Evolutionary conservation across 768 basidiomycete species (phyloP).

Genomic region (Boletus rubropictus): DNA sequence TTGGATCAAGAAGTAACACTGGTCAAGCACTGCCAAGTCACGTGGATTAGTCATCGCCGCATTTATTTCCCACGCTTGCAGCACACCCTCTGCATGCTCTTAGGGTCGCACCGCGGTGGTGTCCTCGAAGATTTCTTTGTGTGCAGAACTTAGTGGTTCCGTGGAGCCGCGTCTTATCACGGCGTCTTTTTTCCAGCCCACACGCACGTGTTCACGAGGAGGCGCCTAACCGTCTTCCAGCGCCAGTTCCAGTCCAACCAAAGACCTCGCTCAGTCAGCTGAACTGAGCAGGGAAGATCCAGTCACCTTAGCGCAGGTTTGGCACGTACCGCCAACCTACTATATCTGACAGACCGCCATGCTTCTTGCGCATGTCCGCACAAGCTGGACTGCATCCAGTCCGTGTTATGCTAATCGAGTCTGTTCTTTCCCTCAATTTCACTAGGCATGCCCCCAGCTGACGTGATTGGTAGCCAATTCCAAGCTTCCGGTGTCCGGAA

Average conservation of each 20-base stretch:
- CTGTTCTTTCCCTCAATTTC: constrained; percentile 22
- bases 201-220: constrained; percentile 13
- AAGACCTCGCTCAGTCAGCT: not conserved
- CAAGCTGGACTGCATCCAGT: constrained; percentile 16
- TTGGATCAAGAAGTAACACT: constrained; percentile 21
- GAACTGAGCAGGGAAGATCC: not conserved
- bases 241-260: not conserved
- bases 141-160: not conserved
- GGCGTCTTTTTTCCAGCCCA: constrained; percentile 10
- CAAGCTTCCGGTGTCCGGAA: constrained; percentile 21
- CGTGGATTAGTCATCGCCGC: constrained; percentile 1
- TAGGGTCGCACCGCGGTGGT: not conserved
- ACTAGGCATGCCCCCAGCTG: constrained; percentile 13
- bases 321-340: constrained; percentile 12
- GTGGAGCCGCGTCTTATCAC: not conserved
- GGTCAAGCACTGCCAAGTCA: constrained; percentile 19
- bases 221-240: not conserved
- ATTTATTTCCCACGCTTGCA: no score
- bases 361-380: constrained; percentile 24
- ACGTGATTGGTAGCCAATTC: constrained; percentile 23
- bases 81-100: no score
- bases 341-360: constrained; percentile 13
- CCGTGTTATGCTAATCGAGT: constrained; percentile 11
- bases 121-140: not conserved
- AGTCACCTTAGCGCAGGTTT: not conserved